Base-by-base conservation (phyloP, 768 basidiomycete genomes). In the Paxillus rubicundulus region DNA sequence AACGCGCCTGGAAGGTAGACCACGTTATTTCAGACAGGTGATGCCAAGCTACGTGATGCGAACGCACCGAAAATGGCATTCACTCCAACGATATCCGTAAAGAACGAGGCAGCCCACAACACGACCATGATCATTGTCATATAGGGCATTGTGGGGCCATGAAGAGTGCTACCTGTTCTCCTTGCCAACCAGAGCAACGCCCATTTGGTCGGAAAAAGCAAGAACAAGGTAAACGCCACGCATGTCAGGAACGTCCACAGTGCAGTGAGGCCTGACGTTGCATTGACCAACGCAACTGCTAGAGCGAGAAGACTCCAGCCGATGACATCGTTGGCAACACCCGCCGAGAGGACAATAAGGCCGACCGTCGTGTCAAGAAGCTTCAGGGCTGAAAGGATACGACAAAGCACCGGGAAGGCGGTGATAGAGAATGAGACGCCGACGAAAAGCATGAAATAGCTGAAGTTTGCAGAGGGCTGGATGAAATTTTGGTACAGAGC, bases 71-170 rank as follows among this genome's bases (percentile, higher is more conserved):
- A 96, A 54, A 96, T 92, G 17, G 92, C 87, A 64, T 92, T 88
- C 8, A 92, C 90, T n/a, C 93, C 96, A 60, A 98, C 92, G 54
- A 93, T 77, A 61, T 96, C 94, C 0, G 94, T 97, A 65, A 98
- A 87, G 72, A 96, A 98, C 0, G 95, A 88, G 2, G 86, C 90
- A 0, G 80, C 84, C 71, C 98, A 95, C 16, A 93, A 74, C 16
- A 91, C 64, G 14, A 97, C 68, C 53, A 96, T 86, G 27, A 85
- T 86, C 5, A 84, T 70, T 0, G 92, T 91, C 91, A 98, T 95
- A 70, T 93, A 94, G 56, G 85, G 77, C 55, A 93, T 84, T 0
- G 89, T 86, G 0, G 96, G 96, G 0, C 89, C 89, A 41, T 82
- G 86, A 53, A 91, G 85, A 36, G 75, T 82, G 21, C 89, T 90